Conservation (phyloP, 208 protist species). For the Trypanosoma vivax region DNA sequence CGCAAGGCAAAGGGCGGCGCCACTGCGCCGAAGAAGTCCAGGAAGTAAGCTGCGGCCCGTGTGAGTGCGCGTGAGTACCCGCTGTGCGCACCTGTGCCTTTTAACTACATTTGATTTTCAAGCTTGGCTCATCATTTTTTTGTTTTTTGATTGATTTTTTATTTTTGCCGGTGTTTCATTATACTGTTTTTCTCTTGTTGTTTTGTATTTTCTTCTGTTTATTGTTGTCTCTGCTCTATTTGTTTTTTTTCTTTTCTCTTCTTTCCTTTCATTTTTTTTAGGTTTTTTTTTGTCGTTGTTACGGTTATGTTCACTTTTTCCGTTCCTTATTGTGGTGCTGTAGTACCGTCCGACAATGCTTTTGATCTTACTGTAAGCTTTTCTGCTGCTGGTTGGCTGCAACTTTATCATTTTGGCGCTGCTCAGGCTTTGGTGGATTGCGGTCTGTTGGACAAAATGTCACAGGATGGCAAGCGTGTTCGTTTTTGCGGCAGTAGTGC, state of each 20-base stretch:
- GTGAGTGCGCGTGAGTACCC: not conserved
- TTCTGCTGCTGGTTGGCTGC: conserved; percentile 71
- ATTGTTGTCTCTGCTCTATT: not conserved
- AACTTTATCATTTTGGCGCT: conserved; percentile 76
- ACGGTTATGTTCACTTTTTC: not conserved
- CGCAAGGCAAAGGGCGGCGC: too few species aligned
- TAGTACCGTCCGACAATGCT: not conserved
- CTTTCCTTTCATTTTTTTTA: conserved; percentile 6
- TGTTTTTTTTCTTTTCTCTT: conserved; percentile 2
- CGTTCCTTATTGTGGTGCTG: not conserved
- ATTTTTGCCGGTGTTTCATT: not conserved
- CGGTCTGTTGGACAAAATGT: conserved; percentile 40
- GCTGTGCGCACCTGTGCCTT: not conserved
- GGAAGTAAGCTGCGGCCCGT: conserved; percentile 7
- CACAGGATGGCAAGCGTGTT: conserved; percentile 45
- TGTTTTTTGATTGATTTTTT: conserved; percentile 5
- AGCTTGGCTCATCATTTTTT: too few species aligned
- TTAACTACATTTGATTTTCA: too few species aligned
- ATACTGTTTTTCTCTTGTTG: conserved; percentile 3
- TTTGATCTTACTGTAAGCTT: conserved; percentile 71
- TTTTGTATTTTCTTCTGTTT: conserved; percentile 6
- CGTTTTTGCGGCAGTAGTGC: conserved; percentile 61
- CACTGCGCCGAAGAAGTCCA: too few species aligned
- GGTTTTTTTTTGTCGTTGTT: conserved; percentile 7
- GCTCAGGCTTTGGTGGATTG: conserved; percentile 61